Evolutionary conservation across 306 rosid genomes (phyloP).

Genomic region (Citrullus mucosospermus): DNA sequence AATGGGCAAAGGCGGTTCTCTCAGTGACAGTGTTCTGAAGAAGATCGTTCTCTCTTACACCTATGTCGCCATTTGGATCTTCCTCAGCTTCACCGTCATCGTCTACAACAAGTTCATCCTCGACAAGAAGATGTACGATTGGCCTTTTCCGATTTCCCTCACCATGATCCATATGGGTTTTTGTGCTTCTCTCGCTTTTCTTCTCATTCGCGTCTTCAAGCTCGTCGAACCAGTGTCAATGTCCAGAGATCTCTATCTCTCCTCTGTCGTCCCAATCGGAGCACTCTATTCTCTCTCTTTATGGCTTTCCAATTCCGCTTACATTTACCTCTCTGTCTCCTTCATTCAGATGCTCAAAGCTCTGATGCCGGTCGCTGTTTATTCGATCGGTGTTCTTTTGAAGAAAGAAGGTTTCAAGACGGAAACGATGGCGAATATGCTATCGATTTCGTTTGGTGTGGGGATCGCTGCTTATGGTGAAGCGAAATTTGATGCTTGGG

Average conservation of each 20-base stretch:
- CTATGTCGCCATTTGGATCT: constrained; percentile 81
- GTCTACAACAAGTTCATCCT: constrained; percentile 93
- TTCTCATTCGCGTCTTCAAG: constrained; percentile 49
- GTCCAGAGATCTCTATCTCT: constrained; percentile 53
- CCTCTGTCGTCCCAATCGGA: constrained; percentile 84
- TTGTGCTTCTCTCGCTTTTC: constrained; percentile 63
- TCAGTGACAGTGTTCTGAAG: constrained; percentile 64
- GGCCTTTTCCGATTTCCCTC: constrained; percentile 83
- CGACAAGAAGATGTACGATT: constrained; percentile 85
- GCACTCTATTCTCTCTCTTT: constrained; percentile 71
- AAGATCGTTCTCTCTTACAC: constrained; percentile 74
- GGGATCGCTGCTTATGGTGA: constrained; percentile 85
- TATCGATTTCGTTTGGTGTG: constrained; percentile 75
- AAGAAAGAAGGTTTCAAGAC: constrained; percentile 46
- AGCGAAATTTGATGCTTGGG: constrained; percentile 68
- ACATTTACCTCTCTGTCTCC: constrained; percentile 81
- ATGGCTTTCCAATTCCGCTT: constrained; percentile 89
- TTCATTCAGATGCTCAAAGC: constrained; percentile 93
- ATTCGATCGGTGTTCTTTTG: constrained; percentile 62
- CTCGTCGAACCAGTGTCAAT: constrained; percentile 66
- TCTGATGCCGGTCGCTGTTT: constrained; percentile 88
- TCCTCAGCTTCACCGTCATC: constrained; percentile 76
- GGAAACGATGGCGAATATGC: constrained; percentile 71
- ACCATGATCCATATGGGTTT: constrained; percentile 94
- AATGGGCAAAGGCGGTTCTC: constrained; percentile 70